Base-by-base conservation (phyloP, 345 rosid genomes). In the Cardamine chenopodiifolia region DNA sequence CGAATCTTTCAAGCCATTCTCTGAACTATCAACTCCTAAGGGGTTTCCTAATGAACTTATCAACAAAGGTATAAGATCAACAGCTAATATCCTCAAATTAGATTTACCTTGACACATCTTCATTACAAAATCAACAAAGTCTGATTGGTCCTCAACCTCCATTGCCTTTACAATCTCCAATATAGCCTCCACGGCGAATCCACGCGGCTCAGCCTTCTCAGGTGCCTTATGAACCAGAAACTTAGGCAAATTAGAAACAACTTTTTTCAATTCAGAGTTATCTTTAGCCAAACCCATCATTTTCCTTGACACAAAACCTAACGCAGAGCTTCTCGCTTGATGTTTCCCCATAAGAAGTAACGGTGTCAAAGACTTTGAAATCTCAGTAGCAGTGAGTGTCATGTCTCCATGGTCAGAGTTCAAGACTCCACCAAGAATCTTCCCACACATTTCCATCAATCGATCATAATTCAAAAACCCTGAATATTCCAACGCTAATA, bases 121-220 rank as follows among this genome's bases (percentile, higher is more conserved):
- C 71, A 90, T 72, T 9, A 80, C 85, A 78, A 88, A 91, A 7
- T 77, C 82, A 13, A 67, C 84, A 77, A 86, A 88, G 12, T 52
- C 88, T 14, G 78, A 64, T 73, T 85, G 97, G 40, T 83, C 89
- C 37, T 75, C 79, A 8, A 68, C 54, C 57, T 85, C 90, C 90
- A 91, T 79, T 5, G 75, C 82, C 73, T 66, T 83, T 29, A 92
- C 87, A 49, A 94, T 82, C 80, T 90, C 96, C 74, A 88, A 45
- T 58, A 90, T 85, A 4, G 95, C 89, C 68, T 90, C 98, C 80
- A 88, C 97, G 0, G 93, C 97, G 60, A 69, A 75, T 8, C 89
- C 93, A 77, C 98, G 85, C 0, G 85, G 88, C 78, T 91, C 97
- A 1, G 93, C 92, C 86, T 90, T 94, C 86, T 87, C 98, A 14